A percentile compares a stretch with the other conserved stretches of the same genome.
Evolutionary conservation across 2,329 filamentous ascomycete species (phyloP).

Genomic region (Delphinella strobiligena): DNA sequence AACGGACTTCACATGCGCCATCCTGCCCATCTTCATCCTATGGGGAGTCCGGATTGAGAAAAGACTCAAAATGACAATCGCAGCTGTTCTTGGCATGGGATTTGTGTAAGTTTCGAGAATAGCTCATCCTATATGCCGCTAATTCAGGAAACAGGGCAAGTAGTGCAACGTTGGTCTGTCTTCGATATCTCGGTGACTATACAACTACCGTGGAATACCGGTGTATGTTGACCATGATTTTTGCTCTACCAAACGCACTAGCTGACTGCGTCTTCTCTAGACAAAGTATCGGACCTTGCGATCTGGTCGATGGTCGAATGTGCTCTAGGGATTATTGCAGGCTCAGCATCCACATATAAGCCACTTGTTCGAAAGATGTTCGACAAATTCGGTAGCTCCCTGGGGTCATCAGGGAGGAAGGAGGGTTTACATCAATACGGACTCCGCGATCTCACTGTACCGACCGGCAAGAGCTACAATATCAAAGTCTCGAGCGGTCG

Average conservation of each 20-base stretch:
- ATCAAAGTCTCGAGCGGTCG: too few relatives aligned
- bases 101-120: conserved; percentile 1
- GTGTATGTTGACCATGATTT: neutral
- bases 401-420: too few relatives aligned
- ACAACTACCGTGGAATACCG: neutral
- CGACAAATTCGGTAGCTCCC: too few relatives aligned
- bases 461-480: too few relatives aligned
- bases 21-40: conserved; percentile 7
- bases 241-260: neutral
- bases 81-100: conserved; percentile 4
- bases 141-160: conserved; percentile 2
- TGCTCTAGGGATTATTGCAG: conserved; percentile 6
- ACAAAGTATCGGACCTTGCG: conserved; percentile 4
- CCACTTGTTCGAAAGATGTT: conserved; percentile 5
- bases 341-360: conserved; percentile 4
- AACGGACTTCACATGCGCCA: conserved; percentile 5
- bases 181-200: conserved; percentile 5
- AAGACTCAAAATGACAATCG: conserved; percentile 6
- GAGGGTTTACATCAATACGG: too few relatives aligned
- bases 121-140: fast-evolving
- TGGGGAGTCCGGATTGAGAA: conserved; percentile 6
- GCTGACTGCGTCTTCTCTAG: neutral
- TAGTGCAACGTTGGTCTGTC: conserved; percentile 4
- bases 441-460: too few relatives aligned
- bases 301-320: conserved; percentile 6